These are phyloP conservation scores for Claviceps sp. DNA, from an alignment of 2,329 filamentous ascomycete species.

Conservation along the genomic window DNA sequence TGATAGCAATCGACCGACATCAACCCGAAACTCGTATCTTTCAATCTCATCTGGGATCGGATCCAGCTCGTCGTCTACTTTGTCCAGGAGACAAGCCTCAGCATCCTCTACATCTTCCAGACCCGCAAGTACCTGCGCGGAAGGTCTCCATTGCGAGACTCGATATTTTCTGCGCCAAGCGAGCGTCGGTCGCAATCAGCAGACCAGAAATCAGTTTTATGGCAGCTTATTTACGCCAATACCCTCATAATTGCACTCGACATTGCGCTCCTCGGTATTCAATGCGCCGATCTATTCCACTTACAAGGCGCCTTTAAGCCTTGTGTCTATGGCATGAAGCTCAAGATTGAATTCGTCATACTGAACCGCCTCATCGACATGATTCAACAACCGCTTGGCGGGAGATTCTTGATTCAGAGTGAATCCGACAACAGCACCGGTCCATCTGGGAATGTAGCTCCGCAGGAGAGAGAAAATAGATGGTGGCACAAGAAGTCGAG, in stretches of 20 bases:
- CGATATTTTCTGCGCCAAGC: constrained; percentile 26
- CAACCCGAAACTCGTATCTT: constrained; percentile 11
- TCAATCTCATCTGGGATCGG: constrained; percentile 31
- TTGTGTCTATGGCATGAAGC: constrained; percentile 24
- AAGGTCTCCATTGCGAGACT: constrained; percentile 5
- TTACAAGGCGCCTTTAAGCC: constrained; percentile 24
- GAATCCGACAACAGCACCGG: not conserved
- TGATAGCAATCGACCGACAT: constrained; percentile 14
- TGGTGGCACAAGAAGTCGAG: constrained; percentile 1
- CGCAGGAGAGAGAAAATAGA: not conserved
- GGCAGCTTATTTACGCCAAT: constrained; percentile 32
- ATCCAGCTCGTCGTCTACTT: constrained; percentile 40
- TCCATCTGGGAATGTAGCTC: not conserved
- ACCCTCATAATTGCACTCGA: constrained; percentile 32
- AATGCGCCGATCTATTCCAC: constrained; percentile 23
- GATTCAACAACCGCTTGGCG: constrained; percentile 1
- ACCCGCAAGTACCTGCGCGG: constrained; percentile 8
- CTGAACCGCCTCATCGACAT: constrained; percentile 24
- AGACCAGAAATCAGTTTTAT: constrained; percentile 8
- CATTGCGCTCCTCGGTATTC: constrained; percentile 24
- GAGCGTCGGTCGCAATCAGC: constrained; percentile 9
- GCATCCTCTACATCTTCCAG: constrained; percentile 31
- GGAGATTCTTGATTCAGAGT: not conserved
- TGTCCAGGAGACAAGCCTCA: constrained; percentile 37
- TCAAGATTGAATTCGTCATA: constrained; percentile 27